Percentiles rank a stretch among this genome's conserved stretches.
Conservation (phyloP, 169 alveolate genomes). For the Plasmodium vinckei region DNA sequence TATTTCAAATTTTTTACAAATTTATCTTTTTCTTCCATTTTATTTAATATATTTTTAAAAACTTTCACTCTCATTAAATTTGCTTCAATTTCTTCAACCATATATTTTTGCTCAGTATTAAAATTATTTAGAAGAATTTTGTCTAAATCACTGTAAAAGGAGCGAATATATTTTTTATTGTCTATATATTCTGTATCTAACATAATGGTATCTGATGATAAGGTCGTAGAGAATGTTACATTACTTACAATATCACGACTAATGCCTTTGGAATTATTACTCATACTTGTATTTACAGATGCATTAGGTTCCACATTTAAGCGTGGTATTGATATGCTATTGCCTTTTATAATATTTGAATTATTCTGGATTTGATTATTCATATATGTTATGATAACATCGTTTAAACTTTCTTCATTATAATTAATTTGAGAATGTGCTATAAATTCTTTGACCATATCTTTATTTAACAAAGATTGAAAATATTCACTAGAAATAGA, state of each 20-base stretch:
- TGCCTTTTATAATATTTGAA: not conserved
- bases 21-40: constrained; percentile 51
- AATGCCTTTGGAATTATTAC: not conserved
- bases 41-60: constrained; percentile 26
- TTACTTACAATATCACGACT: constrained; percentile 5
- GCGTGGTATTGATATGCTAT: not conserved
- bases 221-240: not conserved
- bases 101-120: constrained; percentile 71
- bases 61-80: constrained; percentile 52
- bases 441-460: constrained; percentile 47
- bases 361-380: not conserved
- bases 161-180: constrained; percentile 27
- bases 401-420: constrained; percentile 6
- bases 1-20: constrained; percentile 38
- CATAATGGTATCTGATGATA: constrained; percentile 22
- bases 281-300: not conserved
- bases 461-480: constrained; percentile 37
- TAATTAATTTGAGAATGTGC: constrained; percentile 17
- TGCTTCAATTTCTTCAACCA: constrained; percentile 72
- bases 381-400: constrained; percentile 26
- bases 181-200: constrained; percentile 46
- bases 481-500: constrained; percentile 45
- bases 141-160: constrained; percentile 71
- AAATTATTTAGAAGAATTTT: constrained; percentile 33
- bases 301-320: not conserved